Conservation (phyloP, 2,329 filamentous ascomycete species). For the Chaetomium strumarium region DNA sequence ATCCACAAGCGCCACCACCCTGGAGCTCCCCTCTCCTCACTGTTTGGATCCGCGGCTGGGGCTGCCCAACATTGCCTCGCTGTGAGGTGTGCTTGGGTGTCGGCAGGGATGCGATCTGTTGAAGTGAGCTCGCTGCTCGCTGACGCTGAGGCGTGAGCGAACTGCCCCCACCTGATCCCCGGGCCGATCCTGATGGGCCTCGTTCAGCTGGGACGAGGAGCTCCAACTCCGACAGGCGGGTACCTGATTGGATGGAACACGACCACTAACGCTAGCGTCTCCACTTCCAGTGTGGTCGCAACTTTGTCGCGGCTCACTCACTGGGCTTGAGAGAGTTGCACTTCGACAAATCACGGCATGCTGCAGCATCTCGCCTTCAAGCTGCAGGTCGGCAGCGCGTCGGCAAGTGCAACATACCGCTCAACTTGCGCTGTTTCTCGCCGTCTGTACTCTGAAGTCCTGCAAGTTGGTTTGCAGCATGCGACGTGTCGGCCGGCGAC, state of each 20-base stretch:
- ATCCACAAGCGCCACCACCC: background rate
- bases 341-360: slow-evolving; percentile 2
- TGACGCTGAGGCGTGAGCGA: background rate
- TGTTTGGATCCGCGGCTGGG: background rate
- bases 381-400: background rate
- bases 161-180: background rate
- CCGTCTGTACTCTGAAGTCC: too few species aligned
- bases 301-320: too few species aligned
- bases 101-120: too few species aligned
- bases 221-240: background rate
- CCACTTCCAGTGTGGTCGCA: background rate
- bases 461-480: too few species aligned
- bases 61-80: background rate
- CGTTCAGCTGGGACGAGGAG: slow-evolving; percentile 7
- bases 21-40: slow-evolving; percentile 5
- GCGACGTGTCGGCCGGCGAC: too few species aligned
- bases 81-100: background rate
- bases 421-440: background rate
- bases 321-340: too few species aligned
- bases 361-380: background rate
- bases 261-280: too few species aligned
- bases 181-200: slow-evolving; percentile 5
- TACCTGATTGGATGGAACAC: slow-evolving; percentile 1
- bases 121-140: too few species aligned
- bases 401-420: slow-evolving; percentile 6